Percentiles rank a stretch among this genome's conserved stretches.
phyloP scores from a whole-genome alignment of 306 rosid genomes.

The Medicago lupulina region DNA sequence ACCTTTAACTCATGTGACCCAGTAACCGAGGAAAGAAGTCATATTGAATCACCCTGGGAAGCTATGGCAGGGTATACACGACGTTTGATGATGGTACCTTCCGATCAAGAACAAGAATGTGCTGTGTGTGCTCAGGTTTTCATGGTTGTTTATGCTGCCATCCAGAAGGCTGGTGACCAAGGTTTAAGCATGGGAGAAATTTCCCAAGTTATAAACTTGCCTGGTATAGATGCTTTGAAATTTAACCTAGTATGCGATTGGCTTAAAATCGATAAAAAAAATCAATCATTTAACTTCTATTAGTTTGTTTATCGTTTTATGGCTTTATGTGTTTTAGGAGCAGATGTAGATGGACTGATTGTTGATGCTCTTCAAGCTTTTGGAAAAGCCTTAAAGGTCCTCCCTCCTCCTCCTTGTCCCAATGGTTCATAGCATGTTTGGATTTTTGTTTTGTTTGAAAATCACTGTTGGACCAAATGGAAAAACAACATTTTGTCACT shows the following conservation, averaged over 20 bases:
- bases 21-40: conserved; percentile 47
- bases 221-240: conserved; percentile 59
- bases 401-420: conserved; percentile 28
- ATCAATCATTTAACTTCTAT: conserved; percentile 13
- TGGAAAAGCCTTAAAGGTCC: conserved; percentile 73
- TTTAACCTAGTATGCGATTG: conserved; percentile 27
- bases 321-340: conserved; percentile 57
- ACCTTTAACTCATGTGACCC: conserved; percentile 46
- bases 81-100: conserved; percentile 48
- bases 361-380: conserved; percentile 82
- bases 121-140: conserved; percentile 66
- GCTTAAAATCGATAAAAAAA: conserved; percentile 22
- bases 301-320: conserved; percentile 38
- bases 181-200: conserved; percentile 85
- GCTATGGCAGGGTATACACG: conserved; percentile 75
- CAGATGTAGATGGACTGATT: conserved; percentile 60
- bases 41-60: conserved; percentile 71
- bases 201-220: conserved; percentile 60
- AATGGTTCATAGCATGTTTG: conserved; percentile 20
- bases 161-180: conserved; percentile 88
- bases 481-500: not conserved
- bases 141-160: conserved; percentile 67
- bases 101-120: conserved; percentile 52
- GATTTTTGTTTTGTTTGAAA: not conserved
- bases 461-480: not conserved